Conservation (phyloP, 768 basidiomycete genomes). For the Dacryopinax spathularia region DNA sequence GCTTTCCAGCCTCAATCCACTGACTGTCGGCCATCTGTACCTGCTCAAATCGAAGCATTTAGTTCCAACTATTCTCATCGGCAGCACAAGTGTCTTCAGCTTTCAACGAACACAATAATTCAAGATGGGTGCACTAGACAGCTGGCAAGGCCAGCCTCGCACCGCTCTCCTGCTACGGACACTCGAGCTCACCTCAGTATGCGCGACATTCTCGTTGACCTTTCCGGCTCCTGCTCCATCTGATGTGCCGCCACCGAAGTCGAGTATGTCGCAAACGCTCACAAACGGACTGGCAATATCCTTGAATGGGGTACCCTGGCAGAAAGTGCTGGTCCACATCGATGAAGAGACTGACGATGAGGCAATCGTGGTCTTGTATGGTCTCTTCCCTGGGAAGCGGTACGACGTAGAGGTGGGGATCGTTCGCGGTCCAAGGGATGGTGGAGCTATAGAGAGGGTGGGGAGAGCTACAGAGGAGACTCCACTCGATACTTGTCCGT, state of each 20-base stretch:
- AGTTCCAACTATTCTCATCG: neutral
- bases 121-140: neutral
- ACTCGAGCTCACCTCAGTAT: neutral
- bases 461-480: constrained; percentile 9
- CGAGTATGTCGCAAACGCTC: constrained; percentile 42
- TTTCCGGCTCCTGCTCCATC: neutral
- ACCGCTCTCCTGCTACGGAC: neutral
- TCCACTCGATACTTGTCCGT: neutral
- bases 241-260: neutral
- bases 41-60: neutral
- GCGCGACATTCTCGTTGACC: neutral
- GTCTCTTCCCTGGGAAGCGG: constrained; percentile 72
- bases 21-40: too few relatives aligned
- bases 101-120: neutral
- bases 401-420: constrained; percentile 81
- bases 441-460: neutral
- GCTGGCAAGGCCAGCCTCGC: neutral
- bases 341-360: constrained; percentile 64
- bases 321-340: constrained; percentile 61
- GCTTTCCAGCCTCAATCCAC: too few relatives aligned
- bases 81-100: too few relatives aligned
- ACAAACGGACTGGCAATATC: constrained; percentile 63
- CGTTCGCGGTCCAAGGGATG: constrained; percentile 41
- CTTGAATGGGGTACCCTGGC: constrained; percentile 68
- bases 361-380: constrained; percentile 82